Evolutionary conservation across 2,329 filamentous ascomycete species (phyloP), one percentile per base, ranked within the genome.

Genomic region (Xylaria sp.): DNA sequence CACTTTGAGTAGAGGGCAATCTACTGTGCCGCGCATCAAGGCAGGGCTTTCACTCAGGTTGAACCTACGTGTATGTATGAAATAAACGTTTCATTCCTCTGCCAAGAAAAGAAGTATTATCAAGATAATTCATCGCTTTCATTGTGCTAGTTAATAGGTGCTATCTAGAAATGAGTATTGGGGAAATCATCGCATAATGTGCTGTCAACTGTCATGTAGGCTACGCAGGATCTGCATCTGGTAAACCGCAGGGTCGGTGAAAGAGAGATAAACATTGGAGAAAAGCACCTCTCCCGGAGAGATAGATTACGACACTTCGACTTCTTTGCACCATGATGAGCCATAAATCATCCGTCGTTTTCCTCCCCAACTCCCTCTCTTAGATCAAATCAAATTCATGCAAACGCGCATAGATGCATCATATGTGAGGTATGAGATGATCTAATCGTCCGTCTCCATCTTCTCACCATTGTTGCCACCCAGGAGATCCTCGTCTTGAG

Each of bases 111-210:
- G 36, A 39, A 39, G 18, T 20, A 6, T 50, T 30, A 50, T 30
- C 30, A 13, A 50, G 23, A 15, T 13, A 32, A 30, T 13, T 52
- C 46, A 10, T 30, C 46, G 46, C 46, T 8, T 52, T 18, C 7
- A 1, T 18, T 30, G 18, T 50, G 23, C 46, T 50, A 30, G 8
- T 50, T 50, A 9, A 25, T 50, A 18, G 46, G 10, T 52, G 46
- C 23, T 52, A 52, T 25, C 15, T 52, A 52, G 46, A 52, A 8
- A 30, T 30, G 8, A 12, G n/a, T 28, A 4, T 52, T 18, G 13
- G 15, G 28, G 18, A 52, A 52, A 52, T 52, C 46, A 52, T 52
- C 46, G 46, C 25, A 52, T 52, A 10, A 52, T 30, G 13, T 50
- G 46, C 30, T n/a, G 46, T 30, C 3, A 10, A 52, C 15, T n/a